phyloP scores from a whole-genome alignment of 805 yeast genomes.

The Candida coquimbonensis region DNA sequence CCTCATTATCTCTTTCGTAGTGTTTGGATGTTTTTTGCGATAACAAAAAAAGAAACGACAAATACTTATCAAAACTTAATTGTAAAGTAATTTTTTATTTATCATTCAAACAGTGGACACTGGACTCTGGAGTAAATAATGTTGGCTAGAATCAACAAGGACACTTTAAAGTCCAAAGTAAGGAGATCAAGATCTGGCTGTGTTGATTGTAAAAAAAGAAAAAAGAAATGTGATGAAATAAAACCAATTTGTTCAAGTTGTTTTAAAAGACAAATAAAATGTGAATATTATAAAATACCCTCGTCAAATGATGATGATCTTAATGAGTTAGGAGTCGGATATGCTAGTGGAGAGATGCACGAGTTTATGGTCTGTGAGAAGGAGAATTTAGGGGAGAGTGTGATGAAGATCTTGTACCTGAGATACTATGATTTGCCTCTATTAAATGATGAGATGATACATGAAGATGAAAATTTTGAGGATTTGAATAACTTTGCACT shows the following conservation, averaged over 20 bases:
- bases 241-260: conserved; percentile 43
- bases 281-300: conserved; percentile 17
- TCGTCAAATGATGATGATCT: neutral
- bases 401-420: conserved; percentile 3
- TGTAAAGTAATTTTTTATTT: too few species aligned
- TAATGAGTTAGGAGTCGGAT: too few species aligned
- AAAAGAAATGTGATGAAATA: conserved; percentile 44
- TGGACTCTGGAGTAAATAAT: neutral
- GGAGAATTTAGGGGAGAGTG: conserved; percentile 5
- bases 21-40: too few species aligned
- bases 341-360: too few species aligned
- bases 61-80: too few species aligned
- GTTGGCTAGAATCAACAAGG: neutral
- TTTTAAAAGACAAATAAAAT: conserved; percentile 22
- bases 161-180: neutral
- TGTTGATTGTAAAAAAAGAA: conserved; percentile 33
- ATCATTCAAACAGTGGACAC: too few species aligned
- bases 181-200: conserved; percentile 33
- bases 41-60: too few species aligned
- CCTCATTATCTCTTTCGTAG: too few species aligned
- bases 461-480: too few species aligned
- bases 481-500: too few species aligned
- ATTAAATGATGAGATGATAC: neutral
- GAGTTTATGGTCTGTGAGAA: conserved; percentile 4
- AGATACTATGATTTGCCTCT: neutral